Conservation (phyloP, 75 land plant genomes). For the Sequoiadendron giganteum region DNA sequence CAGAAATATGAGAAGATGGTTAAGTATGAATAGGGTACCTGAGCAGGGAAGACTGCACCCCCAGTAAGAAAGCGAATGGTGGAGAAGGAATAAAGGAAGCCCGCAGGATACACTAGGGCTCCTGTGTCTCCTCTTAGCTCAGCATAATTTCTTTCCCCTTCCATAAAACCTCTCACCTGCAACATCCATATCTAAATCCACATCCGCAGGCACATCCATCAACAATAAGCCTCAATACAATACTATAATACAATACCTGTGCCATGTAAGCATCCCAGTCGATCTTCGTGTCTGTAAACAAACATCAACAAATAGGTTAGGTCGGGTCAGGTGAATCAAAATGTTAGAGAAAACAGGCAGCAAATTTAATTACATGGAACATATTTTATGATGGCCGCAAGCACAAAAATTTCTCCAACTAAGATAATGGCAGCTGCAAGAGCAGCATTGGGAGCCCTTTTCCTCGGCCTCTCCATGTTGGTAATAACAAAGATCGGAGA, state of each 20-base stretch:
- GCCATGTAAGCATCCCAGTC: slow-evolving; percentile 99
- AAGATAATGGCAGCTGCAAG: not conserved
- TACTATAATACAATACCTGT: slow-evolving; percentile 51
- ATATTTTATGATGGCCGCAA: slow-evolving; percentile 40
- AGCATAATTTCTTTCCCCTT: slow-evolving; percentile 82
- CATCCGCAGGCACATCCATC: not conserved
- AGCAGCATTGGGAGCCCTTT: not conserved
- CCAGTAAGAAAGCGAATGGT: slow-evolving; percentile 70
- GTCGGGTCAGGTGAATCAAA: slow-evolving; percentile 4
- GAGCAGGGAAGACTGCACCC: slow-evolving; percentile 80
- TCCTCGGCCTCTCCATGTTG: too few relatives aligned
- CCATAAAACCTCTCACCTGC: slow-evolving; percentile 85
- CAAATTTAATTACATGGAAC: slow-evolving; percentile 65
- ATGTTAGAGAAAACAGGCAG: not conserved
- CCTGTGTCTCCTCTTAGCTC: slow-evolving; percentile 93
- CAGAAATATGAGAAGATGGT: not conserved
- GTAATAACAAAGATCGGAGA: too few relatives aligned
- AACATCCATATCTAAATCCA: not conserved
- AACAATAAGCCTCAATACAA: not conserved
- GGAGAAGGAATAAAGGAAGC: slow-evolving; percentile 86
- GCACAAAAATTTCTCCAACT: not conserved
- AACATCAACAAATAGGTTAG: not conserved
- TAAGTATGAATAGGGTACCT: slow-evolving; percentile 41
- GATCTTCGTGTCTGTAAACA: slow-evolving; percentile 81
- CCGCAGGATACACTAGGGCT: slow-evolving; percentile 95